Evolutionary conservation across 306 rosid genomes (phyloP).

Genomic region (Dryas alaskensis): DNA sequence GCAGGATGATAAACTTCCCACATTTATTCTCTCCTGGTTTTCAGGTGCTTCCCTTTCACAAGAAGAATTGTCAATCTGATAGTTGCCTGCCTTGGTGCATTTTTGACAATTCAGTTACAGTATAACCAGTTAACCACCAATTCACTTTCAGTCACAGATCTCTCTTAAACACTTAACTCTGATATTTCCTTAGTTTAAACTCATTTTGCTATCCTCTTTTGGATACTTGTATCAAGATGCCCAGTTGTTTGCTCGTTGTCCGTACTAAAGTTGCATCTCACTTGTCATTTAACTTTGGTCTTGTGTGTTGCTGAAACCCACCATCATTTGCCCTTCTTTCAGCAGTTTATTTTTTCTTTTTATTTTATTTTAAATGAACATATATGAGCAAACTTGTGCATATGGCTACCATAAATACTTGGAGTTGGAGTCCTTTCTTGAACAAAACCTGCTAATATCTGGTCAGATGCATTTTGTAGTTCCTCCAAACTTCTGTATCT

Average conservation of each 20-base stretch:
- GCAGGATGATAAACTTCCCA: conserved; percentile 48
- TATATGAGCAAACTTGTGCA: background rate
- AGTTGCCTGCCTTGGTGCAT: background rate
- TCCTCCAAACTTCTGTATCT: too few species aligned
- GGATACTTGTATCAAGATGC: too few species aligned
- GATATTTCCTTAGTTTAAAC: too few species aligned
- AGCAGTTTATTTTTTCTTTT: too few species aligned
- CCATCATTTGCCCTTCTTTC: too few species aligned
- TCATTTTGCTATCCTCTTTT: too few species aligned
- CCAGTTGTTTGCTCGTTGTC: too few species aligned
- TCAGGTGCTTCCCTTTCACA: conserved; percentile 52
- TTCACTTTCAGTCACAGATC: background rate
- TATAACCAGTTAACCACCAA: background rate
- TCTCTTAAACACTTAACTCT: background rate
- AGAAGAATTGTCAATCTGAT: background rate
- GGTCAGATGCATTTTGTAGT: background rate
- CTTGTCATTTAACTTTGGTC: too few species aligned
- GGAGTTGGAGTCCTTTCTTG: background rate
- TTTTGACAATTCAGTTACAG: background rate
- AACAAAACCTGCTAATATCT: background rate
- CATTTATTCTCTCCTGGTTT: conserved; percentile 53
- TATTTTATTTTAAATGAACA: background rate
- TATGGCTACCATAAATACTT: background rate
- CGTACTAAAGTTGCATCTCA: too few species aligned
- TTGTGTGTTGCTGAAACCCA: too few species aligned